A percentile compares a stretch with the other conserved stretches of the same genome.
Evolutionary conservation across 345 rosid species (phyloP).

Genomic region (Stellera chamaejasme): DNA sequence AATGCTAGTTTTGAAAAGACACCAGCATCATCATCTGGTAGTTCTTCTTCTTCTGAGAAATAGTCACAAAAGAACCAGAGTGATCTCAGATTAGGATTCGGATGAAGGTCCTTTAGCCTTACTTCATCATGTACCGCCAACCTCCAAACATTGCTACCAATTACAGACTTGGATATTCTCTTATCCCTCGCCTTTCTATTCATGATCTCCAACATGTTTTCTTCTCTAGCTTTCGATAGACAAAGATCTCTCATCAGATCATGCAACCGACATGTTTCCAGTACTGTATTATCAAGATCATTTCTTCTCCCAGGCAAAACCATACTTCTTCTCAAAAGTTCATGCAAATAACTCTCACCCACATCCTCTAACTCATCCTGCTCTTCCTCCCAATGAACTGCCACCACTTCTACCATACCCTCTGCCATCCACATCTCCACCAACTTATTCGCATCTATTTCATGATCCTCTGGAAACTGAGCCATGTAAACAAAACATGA

Average conservation of each 20-base stretch:
- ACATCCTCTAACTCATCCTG: not conserved
- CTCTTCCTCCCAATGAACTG: no score
- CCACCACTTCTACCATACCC: no score
- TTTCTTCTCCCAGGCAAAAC: slow-evolving; percentile 17
- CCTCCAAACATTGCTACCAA: no score
- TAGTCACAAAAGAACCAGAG: slow-evolving; percentile 17
- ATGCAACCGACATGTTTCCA: slow-evolving; percentile 14
- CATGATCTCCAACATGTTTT: slow-evolving; percentile 5
- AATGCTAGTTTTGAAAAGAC: no score
- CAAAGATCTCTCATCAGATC: slow-evolving; percentile 19
- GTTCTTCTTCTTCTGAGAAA: slow-evolving; percentile 2
- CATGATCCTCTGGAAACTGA: not conserved
- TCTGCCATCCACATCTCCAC: slow-evolving; percentile 12
- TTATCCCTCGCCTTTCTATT: no score
- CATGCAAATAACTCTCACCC: slow-evolving; percentile 16
- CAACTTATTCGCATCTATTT: slow-evolving; percentile 17
- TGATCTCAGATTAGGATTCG: slow-evolving; percentile 23
- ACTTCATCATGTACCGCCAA: not conserved
- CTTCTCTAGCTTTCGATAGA: slow-evolving; percentile 18
- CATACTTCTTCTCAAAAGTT: slow-evolving; percentile 27
- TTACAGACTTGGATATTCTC: no score
- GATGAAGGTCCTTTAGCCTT: not conserved
- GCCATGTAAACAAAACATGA: slow-evolving; percentile 26
- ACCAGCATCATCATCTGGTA: not conserved
- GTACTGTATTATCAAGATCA: not conserved